phyloP scores from a whole-genome alignment of 1,284 basidiomycete genomes.

The Apiotrichum montevideense region DNA sequence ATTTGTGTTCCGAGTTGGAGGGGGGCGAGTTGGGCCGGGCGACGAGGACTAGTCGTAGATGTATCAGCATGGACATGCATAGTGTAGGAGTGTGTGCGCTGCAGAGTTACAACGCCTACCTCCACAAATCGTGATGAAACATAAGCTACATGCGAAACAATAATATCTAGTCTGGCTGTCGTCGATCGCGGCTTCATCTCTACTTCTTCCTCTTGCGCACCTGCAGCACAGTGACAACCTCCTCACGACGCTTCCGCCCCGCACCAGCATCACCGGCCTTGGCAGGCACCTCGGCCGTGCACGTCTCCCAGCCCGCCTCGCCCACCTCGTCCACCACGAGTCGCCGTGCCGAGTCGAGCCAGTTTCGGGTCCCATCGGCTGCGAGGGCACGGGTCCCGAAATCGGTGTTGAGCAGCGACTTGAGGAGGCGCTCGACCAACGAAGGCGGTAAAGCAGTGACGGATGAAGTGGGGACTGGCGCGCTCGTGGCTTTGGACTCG shows the following conservation, averaged over 20 bases:
- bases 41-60: not conserved
- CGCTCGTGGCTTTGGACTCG: not conserved
- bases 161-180: no score
- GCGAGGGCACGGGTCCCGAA: constrained; percentile 64
- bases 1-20: no score
- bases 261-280: constrained; percentile 13
- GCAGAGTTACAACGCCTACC: no score
- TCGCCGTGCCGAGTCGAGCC: constrained; percentile 57
- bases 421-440: constrained; percentile 62
- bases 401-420: constrained; percentile 66
- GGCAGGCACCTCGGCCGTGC: constrained; percentile 18
- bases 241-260: constrained; percentile 23
- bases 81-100: constrained; percentile 5
- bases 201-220: constrained; percentile 45
- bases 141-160: no score
- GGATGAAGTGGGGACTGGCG: no score
- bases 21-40: no score
- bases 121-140: no score
- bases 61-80: constrained; percentile 14
- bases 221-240: constrained; percentile 46
- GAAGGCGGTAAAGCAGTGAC: constrained; percentile 54
- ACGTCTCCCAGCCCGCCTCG: constrained; percentile 22
- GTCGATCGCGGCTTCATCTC: not conserved
- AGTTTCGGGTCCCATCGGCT: constrained; percentile 60
- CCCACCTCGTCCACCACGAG: constrained; percentile 39